A percentile compares a stretch with the other conserved stretches of the same genome.
Conservation (phyloP, 805 yeast genomes). For the Yamadazyma nakazawae region DNA sequence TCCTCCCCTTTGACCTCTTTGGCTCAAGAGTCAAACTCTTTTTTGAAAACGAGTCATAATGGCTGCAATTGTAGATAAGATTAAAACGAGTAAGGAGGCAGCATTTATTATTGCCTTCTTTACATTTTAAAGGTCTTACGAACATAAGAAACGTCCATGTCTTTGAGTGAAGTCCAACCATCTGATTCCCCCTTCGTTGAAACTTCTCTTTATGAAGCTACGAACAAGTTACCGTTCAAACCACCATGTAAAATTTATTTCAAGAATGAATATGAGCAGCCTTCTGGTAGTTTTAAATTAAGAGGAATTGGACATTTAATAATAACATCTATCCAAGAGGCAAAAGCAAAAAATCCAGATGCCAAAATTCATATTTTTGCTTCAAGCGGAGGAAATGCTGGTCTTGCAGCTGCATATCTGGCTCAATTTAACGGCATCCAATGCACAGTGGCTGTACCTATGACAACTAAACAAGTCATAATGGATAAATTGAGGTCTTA, state of each 20-base stretch:
- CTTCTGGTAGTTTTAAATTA: slow-evolving; percentile 56
- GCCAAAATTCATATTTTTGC: slow-evolving; percentile 22
- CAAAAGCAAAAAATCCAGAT: slow-evolving; percentile 20
- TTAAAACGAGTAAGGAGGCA: neutral
- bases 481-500: slow-evolving; percentile 17
- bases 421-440: slow-evolving; percentile 18
- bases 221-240: slow-evolving; percentile 25
- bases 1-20: slow-evolving; percentile 1
- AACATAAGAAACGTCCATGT: neutral
- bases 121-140: neutral
- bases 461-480: slow-evolving; percentile 19
- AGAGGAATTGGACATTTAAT: slow-evolving; percentile 54
- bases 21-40: slow-evolving; percentile 5
- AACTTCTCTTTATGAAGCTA: slow-evolving; percentile 41
- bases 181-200: slow-evolving; percentile 14
- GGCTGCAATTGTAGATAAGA: slow-evolving; percentile 5
- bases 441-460: slow-evolving; percentile 34
- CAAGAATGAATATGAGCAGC: slow-evolving; percentile 54
- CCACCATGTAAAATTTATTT: slow-evolving; percentile 44
- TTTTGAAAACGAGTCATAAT: slow-evolving; percentile 2
- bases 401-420: slow-evolving; percentile 33
- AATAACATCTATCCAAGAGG: slow-evolving; percentile 25
- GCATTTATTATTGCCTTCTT: neutral
- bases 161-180: neutral
- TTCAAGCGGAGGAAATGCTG: slow-evolving; percentile 37